Percentiles rank a stretch among this genome's conserved stretches.
phyloP scores from a whole-genome alignment of 495 filamentous ascomycete species.

The Tuber indicum region DNA sequence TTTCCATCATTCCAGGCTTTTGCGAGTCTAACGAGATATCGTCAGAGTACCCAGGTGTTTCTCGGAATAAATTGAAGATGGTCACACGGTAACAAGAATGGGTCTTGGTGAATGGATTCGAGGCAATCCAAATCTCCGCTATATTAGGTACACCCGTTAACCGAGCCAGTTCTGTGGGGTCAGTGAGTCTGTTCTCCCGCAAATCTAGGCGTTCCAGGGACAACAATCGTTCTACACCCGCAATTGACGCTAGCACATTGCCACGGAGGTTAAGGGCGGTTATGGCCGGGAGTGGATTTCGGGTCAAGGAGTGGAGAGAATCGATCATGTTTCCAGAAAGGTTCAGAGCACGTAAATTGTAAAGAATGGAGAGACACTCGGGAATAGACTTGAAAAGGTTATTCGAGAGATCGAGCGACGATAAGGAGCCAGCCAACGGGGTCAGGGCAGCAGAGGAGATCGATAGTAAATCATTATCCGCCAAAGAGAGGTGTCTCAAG shows the following conservation, averaged over 20 bases:
- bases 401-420: constrained; percentile 82
- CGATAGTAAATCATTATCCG: constrained; percentile 80
- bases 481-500: constrained; percentile 78
- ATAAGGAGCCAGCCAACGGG: constrained; percentile 76
- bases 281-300: constrained; percentile 86
- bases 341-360: constrained; percentile 78
- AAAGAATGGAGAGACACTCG: constrained; percentile 74
- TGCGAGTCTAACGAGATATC: constrained; percentile 84
- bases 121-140: constrained; percentile 80
- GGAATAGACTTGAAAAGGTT: constrained; percentile 90
- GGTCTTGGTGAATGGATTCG: constrained; percentile 84
- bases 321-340: constrained; percentile 96
- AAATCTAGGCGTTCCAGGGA: constrained; percentile 86
- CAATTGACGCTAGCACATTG: constrained; percentile 81
- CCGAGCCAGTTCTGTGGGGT: constrained; percentile 83
- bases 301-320: constrained; percentile 76
- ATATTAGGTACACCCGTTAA: constrained; percentile 86
- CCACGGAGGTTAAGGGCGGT: constrained; percentile 84
- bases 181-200: constrained; percentile 81
- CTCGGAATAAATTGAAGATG: constrained; percentile 94
- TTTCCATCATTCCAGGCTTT: constrained; percentile 73
- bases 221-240: constrained; percentile 80
- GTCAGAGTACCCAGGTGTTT: constrained; percentile 81
- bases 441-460: constrained; percentile 65
- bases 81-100: constrained; percentile 71